These are phyloP conservation scores for Suillus decipiens DNA, from an alignment of 768 basidiomycete genomes.

Conservation along the genomic window DNA sequence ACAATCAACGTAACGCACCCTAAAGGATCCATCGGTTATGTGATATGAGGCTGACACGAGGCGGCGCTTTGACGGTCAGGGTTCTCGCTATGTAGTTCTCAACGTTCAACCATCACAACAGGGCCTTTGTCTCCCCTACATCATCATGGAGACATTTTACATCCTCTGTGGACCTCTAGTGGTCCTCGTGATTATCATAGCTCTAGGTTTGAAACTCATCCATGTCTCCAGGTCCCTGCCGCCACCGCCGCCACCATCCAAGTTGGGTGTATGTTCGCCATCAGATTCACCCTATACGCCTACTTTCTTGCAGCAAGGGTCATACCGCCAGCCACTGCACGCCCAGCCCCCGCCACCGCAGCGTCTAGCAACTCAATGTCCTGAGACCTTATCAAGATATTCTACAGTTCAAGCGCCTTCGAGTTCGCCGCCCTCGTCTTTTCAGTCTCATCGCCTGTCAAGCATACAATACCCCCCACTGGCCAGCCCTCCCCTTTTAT, in stretches of 20 bases:
- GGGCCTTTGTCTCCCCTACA: not conserved
- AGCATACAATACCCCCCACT: not conserved
- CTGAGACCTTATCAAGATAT: not conserved
- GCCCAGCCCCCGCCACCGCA: not conserved
- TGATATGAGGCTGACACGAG: not conserved
- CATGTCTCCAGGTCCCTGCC: not conserved
- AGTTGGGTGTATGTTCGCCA: not conserved
- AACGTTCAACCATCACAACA: not conserved
- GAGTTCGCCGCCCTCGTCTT: not conserved
- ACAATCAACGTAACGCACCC: no score
- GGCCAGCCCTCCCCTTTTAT: not conserved
- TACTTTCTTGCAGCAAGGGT: not conserved
- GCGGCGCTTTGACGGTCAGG: slow-evolving; percentile 1
- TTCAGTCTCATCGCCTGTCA: not conserved
- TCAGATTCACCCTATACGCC: not conserved
- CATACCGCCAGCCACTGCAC: not conserved
- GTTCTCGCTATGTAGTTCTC: not conserved
- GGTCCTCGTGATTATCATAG: not conserved
- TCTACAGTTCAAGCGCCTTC: not conserved
- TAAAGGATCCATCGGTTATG: no score
- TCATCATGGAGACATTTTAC: not conserved
- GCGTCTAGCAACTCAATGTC: not conserved
- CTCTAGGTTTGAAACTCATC: not conserved
- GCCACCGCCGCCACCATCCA: not conserved
- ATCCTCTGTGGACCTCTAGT: not conserved